Base-by-base conservation (phyloP, 345 rosid genomes). In the Eucalyptus cloeziana region DNA sequence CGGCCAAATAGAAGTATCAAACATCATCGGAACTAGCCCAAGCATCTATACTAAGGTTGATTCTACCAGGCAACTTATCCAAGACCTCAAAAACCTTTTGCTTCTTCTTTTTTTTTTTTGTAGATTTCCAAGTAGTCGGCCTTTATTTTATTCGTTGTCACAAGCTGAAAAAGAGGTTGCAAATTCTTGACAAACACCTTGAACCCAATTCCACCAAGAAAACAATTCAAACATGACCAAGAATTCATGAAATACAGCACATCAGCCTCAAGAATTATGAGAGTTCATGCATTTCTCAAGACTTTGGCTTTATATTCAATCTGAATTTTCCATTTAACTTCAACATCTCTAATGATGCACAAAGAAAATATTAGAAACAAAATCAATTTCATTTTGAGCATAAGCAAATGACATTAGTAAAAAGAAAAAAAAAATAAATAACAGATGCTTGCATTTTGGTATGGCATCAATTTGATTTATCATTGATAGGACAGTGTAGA, bases 11-110 rank as follows among this genome's bases (percentile, higher is more conserved):
- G 10, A 52, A 19, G 25, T 92, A 95, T 89, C 93, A 88, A 69
- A 89, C 91, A 91, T 92, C 94, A 64, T 90, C 94, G 5, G 89
- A 87, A 90, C 94, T 91, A 88, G 88, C 89, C 96, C 99, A 95
- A 60, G 91, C 81, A 91, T 94, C 92, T 22, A 93, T 95, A 86
- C 92, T 91, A 45, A 96, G 87, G 91, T 96, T 93, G 86, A 95
- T 93, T 93, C 96, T 96, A 7, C 97, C 96, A 49, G 94, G 96
- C 64, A 96, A 93, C 91, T 95, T 96, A 92, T 95, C 97, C 91
- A 95, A 89, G 24, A 90, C 91, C 87, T 96, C 98, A 43, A 67
- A 95, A 15, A 96, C 92, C 92, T 93, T 95, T 52, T 94, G 95
- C 87, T 93, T 95, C 92, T 96, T 94, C 87, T 94, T 95, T 4